Conservation (phyloP, 257 asterid species). For the Craterostigma plantagineum region DNA sequence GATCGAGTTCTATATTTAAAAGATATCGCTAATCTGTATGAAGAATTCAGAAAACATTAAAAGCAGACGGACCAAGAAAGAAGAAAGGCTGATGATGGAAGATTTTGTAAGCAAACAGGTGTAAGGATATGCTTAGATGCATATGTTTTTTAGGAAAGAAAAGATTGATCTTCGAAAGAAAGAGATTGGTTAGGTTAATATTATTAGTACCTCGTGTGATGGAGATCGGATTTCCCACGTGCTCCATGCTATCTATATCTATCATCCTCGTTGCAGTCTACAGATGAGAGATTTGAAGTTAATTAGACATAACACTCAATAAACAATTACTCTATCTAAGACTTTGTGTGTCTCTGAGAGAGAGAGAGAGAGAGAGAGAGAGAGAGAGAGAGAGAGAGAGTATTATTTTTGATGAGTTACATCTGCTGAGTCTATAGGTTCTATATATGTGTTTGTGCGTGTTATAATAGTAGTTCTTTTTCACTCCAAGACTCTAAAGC, state of each 20-base stretch:
- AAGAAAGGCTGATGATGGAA: not conserved
- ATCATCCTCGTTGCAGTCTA: constrained; percentile 19
- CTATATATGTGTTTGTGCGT: not conserved
- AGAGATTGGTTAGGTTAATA: constrained; percentile 21
- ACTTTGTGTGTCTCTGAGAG: not conserved
- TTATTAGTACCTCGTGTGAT: constrained; percentile 24
- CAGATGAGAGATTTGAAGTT: not conserved
- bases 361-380: no score
- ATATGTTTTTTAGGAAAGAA: constrained; percentile 12
- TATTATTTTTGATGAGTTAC: no score
- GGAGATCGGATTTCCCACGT: constrained; percentile 20
- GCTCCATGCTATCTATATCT: not conserved
- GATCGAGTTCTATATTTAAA: no score
- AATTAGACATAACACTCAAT: no score
- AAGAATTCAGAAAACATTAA: no score
- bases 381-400: no score
- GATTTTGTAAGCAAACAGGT: not conserved
- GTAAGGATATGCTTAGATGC: not conserved
- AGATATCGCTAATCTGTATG: no score
- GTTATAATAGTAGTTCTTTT: constrained; percentile 5
- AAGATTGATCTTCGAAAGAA: constrained; percentile 21
- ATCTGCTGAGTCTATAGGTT: not conserved
- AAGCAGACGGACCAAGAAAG: no score
- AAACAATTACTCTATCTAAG: no score
- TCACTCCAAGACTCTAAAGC: constrained; percentile 2